Conservation (phyloP, 768 basidiomycete genomes). For the Boletus vinaceobasis region DNA sequence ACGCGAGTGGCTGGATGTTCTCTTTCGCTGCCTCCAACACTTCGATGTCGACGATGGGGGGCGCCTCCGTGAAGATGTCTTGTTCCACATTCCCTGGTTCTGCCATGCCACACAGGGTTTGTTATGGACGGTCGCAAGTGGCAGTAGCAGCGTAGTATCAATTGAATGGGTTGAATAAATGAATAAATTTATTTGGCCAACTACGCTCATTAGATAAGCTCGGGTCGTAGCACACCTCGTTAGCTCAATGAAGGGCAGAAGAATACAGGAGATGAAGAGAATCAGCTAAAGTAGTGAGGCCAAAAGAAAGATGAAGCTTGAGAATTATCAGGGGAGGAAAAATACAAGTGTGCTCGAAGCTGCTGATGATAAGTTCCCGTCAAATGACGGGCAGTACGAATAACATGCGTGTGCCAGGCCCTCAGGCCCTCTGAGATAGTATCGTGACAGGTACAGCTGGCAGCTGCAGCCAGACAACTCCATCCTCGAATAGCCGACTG, state of each 20-base stretch:
- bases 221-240: not conserved
- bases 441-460: too few relatives aligned
- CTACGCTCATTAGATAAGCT: not conserved
- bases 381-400: not conserved
- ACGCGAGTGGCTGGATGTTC: constrained; percentile 79
- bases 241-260: not conserved
- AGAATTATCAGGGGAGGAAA: not conserved
- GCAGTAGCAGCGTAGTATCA: not conserved
- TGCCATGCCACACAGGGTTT: constrained; percentile 15
- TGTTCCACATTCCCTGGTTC: constrained; percentile 30
- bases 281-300: too few relatives aligned
- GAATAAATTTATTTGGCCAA: not conserved
- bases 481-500: too few relatives aligned
- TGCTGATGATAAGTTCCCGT: not conserved
- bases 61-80: constrained; percentile 41
- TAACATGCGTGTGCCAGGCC: not conserved
- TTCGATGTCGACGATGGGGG: constrained; percentile 71
- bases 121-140: not conserved
- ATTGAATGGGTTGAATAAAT: too few relatives aligned
- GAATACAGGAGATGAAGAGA: not conserved
- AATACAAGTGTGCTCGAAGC: not conserved
- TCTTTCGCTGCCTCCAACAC: constrained; percentile 82
- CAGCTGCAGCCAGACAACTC: too few relatives aligned
- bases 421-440: too few relatives aligned
- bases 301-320: not conserved